Conservation (phyloP, 306 rosid species). For the Prunus salicina region DNA sequence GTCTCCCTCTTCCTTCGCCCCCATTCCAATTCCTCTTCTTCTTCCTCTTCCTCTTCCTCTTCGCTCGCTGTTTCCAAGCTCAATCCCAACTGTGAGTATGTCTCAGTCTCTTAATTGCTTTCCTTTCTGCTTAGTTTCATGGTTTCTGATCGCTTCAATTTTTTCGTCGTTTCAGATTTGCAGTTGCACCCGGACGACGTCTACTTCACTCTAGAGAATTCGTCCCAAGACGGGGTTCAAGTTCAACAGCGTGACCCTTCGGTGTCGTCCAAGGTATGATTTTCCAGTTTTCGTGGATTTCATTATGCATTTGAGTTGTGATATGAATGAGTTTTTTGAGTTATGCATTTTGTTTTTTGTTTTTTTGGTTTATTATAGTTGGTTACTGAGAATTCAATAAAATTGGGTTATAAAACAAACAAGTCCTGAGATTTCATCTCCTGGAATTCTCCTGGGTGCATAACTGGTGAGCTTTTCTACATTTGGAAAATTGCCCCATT, state of each 20-base stretch:
- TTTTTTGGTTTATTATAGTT: not conserved
- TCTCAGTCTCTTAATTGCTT: not conserved
- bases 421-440: no score
- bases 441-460: not conserved
- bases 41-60: slow-evolving; percentile 27
- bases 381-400: not conserved
- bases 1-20: slow-evolving; percentile 60
- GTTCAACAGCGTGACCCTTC: slow-evolving; percentile 40
- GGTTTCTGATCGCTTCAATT: slow-evolving; percentile 1
- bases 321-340: not conserved
- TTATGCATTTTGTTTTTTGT: not conserved
- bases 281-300: not conserved
- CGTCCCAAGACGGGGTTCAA: slow-evolving; percentile 42
- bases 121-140: not conserved
- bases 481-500: not conserved
- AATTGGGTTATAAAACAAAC: no score
- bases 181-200: slow-evolving; percentile 80
- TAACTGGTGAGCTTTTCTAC: not conserved
- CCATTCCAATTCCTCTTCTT: slow-evolving; percentile 29
- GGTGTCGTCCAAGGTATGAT: slow-evolving; percentile 50
- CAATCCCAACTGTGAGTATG: slow-evolving; percentile 57
- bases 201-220: slow-evolving; percentile 67
- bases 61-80: slow-evolving; percentile 50
- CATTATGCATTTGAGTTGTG: not conserved
- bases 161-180: slow-evolving; percentile 45